phyloP scores from a whole-genome alignment of 2,329 filamentous ascomycete genomes.

The Metarhizium sp. region DNA sequence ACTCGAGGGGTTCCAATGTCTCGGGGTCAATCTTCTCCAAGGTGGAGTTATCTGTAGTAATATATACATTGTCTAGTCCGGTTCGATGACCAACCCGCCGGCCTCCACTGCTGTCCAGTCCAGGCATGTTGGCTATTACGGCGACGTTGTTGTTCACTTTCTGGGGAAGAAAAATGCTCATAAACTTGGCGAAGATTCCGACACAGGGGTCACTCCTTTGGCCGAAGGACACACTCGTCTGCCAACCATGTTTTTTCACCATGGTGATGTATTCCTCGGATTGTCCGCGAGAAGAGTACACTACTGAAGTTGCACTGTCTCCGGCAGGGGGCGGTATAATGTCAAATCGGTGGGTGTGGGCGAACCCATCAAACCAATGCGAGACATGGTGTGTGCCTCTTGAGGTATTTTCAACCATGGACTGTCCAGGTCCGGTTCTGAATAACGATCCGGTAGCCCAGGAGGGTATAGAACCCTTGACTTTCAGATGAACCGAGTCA shows the following conservation, averaged over 20 bases:
- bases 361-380: constrained; percentile 79
- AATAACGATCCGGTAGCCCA: constrained; percentile 66
- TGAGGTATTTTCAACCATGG: constrained; percentile 47
- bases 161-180: constrained; percentile 44
- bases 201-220: constrained; percentile 67
- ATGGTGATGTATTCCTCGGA: constrained; percentile 52
- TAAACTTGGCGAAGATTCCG: constrained; percentile 61
- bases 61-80: constrained; percentile 12
- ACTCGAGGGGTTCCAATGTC: constrained; percentile 62
- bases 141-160: constrained; percentile 53
- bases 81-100: constrained; percentile 23
- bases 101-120: constrained; percentile 23
- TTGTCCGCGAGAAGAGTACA: constrained; percentile 63
- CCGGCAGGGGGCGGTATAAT: constrained; percentile 38
- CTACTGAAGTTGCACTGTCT: constrained; percentile 31
- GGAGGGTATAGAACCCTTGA: constrained; percentile 58
- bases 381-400: constrained; percentile 51
- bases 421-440: constrained; percentile 63
- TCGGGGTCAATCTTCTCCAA: constrained; percentile 57
- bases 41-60: constrained; percentile 37
- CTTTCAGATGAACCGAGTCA: constrained; percentile 51
- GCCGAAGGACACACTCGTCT: constrained; percentile 54
- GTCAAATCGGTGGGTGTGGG: constrained; percentile 63
- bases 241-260: constrained; percentile 49
- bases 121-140: constrained; percentile 55